These are phyloP conservation scores for Hymenotorrendiella dingleyae DNA, from an alignment of 2,329 filamentous ascomycete genomes.

Conservation along the genomic window DNA sequence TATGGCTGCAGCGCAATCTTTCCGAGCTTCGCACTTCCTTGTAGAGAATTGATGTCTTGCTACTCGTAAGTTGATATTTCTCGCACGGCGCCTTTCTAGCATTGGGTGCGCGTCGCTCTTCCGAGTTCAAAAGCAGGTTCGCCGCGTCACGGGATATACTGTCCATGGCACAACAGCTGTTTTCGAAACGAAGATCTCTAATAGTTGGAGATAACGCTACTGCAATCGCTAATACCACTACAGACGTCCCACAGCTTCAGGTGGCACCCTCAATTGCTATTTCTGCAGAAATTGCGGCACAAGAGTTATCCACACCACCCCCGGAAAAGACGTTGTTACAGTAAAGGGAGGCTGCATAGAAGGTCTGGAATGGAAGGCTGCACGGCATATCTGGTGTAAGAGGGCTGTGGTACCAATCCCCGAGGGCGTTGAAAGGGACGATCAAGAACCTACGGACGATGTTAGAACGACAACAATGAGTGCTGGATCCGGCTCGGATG, in stretches of 20 bases:
- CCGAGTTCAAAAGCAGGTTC: too few relatives aligned
- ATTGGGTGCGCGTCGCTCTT: too few relatives aligned
- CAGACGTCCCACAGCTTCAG: conserved; percentile 52
- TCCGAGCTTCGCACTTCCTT: conserved; percentile 55
- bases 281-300: conserved; percentile 64
- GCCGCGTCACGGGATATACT: too few relatives aligned
- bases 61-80: conserved; percentile 45
- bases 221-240: conserved; percentile 8
- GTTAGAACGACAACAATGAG: not conserved
- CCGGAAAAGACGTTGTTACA: conserved; percentile 54
- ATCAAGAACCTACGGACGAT: conserved; percentile 40
- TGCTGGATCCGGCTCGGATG: not conserved
- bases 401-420: conserved; percentile 61
- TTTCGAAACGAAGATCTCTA: not conserved
- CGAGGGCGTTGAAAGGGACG: conserved; percentile 51
- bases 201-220: not conserved
- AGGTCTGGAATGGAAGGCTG: conserved; percentile 52
- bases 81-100: too few relatives aligned
- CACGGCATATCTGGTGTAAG: conserved; percentile 64
- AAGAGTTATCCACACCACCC: conserved; percentile 55
- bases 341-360: conserved; percentile 64
- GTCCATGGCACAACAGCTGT: not conserved
- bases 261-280: conserved; percentile 55
- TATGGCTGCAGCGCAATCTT: conserved; percentile 68
- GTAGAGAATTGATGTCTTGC: conserved; percentile 42